Evolutionary conservation across 2,329 filamentous ascomycete species (phyloP).

Genomic region (Trichophyton rubrum): DNA sequence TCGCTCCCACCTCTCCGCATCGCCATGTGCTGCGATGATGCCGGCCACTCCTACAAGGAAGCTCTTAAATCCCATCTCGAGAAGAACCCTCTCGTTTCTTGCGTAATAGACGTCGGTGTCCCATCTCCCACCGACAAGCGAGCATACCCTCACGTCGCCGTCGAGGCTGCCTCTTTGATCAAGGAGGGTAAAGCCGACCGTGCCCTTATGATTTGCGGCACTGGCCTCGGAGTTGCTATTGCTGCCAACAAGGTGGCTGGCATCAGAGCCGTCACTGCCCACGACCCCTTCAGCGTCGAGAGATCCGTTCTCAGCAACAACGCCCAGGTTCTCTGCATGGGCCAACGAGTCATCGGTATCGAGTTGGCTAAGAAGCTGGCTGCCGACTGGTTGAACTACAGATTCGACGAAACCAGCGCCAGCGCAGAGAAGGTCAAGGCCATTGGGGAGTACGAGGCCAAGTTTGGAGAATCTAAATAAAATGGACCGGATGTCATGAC

Average conservation of each 20-base stretch:
- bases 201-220: conserved; percentile 72
- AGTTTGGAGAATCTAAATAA: conserved; percentile 18
- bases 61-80: conserved; percentile 62
- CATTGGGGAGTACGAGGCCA: conserved; percentile 32
- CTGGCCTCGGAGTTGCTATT: conserved; percentile 76
- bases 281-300: conserved; percentile 77
- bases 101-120: conserved; percentile 64
- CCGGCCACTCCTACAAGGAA: conserved; percentile 66
- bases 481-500: not conserved
- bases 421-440: conserved; percentile 49
- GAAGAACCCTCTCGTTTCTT: conserved; percentile 51
- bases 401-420: conserved; percentile 57
- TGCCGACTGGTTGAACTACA: conserved; percentile 72
- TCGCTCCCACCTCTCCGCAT: conserved; percentile 39
- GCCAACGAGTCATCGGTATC: conserved; percentile 68
- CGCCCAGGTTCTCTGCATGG: conserved; percentile 76
- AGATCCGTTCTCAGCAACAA: conserved; percentile 70
- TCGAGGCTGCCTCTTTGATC: conserved; percentile 51
- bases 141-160: conserved; percentile 68
- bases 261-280: conserved; percentile 75
- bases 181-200: conserved; percentile 51
- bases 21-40: conserved; percentile 55
- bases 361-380: conserved; percentile 67
- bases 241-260: conserved; percentile 79
- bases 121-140: conserved; percentile 56